Percentiles rank a stretch among this genome's conserved stretches.
phyloP scores from a whole-genome alignment of 768 basidiomycete genomes.

The Albatrellus ellisii region DNA sequence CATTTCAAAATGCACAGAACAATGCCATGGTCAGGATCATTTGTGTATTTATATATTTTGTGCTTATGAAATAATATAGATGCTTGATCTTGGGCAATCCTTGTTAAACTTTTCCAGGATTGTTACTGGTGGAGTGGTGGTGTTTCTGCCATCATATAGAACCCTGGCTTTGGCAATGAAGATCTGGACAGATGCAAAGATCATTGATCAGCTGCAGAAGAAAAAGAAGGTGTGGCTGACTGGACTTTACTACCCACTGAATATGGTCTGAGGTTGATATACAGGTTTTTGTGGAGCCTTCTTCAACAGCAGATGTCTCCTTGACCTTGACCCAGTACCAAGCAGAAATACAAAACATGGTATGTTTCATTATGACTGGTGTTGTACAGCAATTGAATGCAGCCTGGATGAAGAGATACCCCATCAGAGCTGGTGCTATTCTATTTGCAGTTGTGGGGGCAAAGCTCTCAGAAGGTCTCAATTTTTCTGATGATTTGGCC shows the following conservation, averaged over 20 bases:
- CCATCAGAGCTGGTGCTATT: conserved; percentile 45
- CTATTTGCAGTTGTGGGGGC: conserved; percentile 93
- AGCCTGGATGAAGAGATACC: not conserved
- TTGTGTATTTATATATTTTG: not conserved
- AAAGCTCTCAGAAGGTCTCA: conserved; percentile 88
- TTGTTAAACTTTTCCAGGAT: conserved; percentile 68
- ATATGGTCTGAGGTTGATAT: not conserved
- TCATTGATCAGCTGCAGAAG: conserved; percentile 42
- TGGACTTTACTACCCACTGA: not conserved
- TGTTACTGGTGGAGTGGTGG: conserved; percentile 79
- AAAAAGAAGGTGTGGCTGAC: conserved; percentile 58
- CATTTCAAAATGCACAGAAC: conserved; percentile 61
- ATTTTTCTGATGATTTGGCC: conserved; percentile 41
- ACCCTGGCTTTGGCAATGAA: conserved; percentile 59
- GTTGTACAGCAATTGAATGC: too few species aligned
- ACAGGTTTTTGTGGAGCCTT: conserved; percentile 8
- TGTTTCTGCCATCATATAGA: conserved; percentile 88
- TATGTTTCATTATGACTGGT: not conserved
- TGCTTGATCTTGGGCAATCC: conserved; percentile 67
- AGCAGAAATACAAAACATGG: conserved; percentile 5
- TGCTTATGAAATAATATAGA: conserved; percentile 1
- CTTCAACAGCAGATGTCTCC: conserved; percentile 7
- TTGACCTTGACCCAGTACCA: conserved; percentile 6
- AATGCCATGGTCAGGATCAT: conserved; percentile 32
- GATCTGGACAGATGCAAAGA: conserved; percentile 50